Conservation (phyloP, 345 rosid genomes). For the Odontarrhena argentea region DNA sequence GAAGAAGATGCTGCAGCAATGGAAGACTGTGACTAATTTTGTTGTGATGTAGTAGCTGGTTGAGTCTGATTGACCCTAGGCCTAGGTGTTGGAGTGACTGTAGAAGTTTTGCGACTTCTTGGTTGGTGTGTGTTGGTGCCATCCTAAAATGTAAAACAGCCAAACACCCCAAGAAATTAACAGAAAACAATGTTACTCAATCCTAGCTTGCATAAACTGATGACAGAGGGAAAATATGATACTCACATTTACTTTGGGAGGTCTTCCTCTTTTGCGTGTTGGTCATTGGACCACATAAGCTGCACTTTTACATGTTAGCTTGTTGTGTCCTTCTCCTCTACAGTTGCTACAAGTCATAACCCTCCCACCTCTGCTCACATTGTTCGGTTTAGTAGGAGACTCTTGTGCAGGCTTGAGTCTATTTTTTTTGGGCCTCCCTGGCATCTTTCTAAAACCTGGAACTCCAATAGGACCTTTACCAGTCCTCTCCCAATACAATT, state of each 20-base stretch:
- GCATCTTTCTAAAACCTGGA: not conserved
- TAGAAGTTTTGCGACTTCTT: too few species aligned
- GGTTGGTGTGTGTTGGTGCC: too few species aligned
- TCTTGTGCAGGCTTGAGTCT: not conserved
- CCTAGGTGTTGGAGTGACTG: too few species aligned
- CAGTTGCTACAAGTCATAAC: not conserved
- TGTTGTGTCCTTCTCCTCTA: not conserved
- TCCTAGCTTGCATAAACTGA: too few species aligned
- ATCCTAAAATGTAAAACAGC: too few species aligned
- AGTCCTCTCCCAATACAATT: too few species aligned
- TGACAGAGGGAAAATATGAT: too few species aligned
- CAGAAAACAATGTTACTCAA: too few species aligned
- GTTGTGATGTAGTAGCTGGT: too few species aligned
- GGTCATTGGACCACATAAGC: not conserved
- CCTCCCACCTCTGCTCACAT: not conserved
- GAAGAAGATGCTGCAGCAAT: not conserved
- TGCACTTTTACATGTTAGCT: not conserved
- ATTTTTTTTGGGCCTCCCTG: not conserved
- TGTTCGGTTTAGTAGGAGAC: not conserved
- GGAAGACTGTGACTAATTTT: not conserved
- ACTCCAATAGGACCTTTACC: not conserved
- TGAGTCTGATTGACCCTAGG: too few species aligned
- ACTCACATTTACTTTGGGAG: not conserved
- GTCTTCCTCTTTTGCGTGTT: not conserved
- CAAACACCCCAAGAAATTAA: too few species aligned